Conservation (phyloP, 352 stramenopile species). For the Globisporangium abappressorium region DNA sequence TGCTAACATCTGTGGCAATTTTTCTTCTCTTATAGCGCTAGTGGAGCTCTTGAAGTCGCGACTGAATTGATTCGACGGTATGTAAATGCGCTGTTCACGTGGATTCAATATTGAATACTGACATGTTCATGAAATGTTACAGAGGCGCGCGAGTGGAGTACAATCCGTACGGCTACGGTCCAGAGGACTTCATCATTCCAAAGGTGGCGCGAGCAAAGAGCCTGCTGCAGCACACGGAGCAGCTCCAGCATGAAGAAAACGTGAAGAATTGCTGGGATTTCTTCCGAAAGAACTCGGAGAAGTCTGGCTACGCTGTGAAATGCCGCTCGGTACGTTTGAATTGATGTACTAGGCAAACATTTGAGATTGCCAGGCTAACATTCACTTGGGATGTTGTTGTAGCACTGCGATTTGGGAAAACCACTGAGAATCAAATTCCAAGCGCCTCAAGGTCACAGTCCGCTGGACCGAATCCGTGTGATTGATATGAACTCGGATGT, state of each 20-base stretch:
- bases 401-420: conserved; percentile 82
- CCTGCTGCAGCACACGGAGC: conserved; percentile 83
- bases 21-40: conserved; percentile 41
- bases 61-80: conserved; percentile 71
- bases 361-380: not conserved
- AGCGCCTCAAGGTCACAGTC: conserved; percentile 62
- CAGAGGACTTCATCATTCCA: conserved; percentile 81
- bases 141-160: conserved; percentile 67
- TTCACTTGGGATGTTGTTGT: not conserved
- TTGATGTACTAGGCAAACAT: not conserved
- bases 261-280: conserved; percentile 74
- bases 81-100: not conserved
- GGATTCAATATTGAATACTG: not conserved
- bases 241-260: conserved; percentile 80
- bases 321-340: conserved; percentile 54
- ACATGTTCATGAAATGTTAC: conserved; percentile 5
- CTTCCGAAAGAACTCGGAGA: conserved; percentile 72
- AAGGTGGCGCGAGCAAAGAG: conserved; percentile 80
- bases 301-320: conserved; percentile 63
- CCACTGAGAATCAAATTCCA: conserved; percentile 77
- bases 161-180: conserved; percentile 84
- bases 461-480: conserved; percentile 76
- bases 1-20: conserved; percentile 2
- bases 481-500: conserved; percentile 85
- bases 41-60: conserved; percentile 66